Evolutionary conservation across 306 rosid species (phyloP), one percentile per base, ranked within the genome.

Genomic region (Prunus armeniaca): DNA sequence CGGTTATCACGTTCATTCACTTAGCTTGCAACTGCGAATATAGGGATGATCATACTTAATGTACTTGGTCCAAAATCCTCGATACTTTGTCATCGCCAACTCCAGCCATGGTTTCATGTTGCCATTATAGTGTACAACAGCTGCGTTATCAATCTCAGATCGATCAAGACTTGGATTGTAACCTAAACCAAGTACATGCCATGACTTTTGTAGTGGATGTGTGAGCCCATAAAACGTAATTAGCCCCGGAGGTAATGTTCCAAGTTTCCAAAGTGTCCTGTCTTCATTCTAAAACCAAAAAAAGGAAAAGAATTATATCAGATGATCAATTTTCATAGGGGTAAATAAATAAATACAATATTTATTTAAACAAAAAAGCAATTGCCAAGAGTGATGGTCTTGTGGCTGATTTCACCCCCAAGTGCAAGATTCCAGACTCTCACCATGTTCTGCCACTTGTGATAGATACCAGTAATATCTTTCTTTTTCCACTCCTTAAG

Each of bases 101-200:
- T 88, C 97, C 81, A 96, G 67, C 99, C 99, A 96, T 2, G 99
- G 99, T 74, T 96, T 96, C 97, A 92, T 89, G 76, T 95, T 95
- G 63, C 99, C 99, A 50, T 92, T 92, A 80, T 89, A 96, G 86
- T 96, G 99, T 64, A 96, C 75, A 30, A 96, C 97, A 34, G 99
- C 97, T 20, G 99, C 98, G 12, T 87, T 88, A 27, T 91, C 93
- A 32, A 96, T 84, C 56, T 84, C 83, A 6, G 81, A 54, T 61
- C 86, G 88, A 77, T 84, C 91, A 45, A 96, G 80, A 43, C 89
- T 91, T 55, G 99, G 98, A 82, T 90, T 92, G 87, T 96, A 96
- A 46, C 99, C 99, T 87, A 96, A 89, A 78, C 99, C 99, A 74
- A 96, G 99, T 28, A 96, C 96, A 76, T 96, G 98, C 99, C 99